A percentile compares a stretch with the other conserved stretches of the same genome.
Conservation (phyloP, 1,139 yeast genomes). For the Debaryomyces subglobosus region DNA sequence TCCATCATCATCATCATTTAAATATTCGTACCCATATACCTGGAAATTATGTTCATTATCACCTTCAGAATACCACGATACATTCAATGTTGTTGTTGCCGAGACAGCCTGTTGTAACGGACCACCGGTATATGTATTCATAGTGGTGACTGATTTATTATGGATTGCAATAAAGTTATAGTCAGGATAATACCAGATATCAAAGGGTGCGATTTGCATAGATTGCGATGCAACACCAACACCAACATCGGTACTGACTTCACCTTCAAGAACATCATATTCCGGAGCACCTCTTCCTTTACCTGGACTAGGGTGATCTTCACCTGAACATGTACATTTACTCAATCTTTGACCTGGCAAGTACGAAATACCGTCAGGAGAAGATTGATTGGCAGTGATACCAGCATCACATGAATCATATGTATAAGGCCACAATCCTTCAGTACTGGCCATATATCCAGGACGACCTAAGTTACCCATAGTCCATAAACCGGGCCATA, state of each 20-base stretch:
- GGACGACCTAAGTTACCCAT: conserved; percentile 87
- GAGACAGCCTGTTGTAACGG: conserved; percentile 86
- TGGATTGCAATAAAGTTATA: conserved; percentile 68
- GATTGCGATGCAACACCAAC: conserved; percentile 79
- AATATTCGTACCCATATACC: conserved; percentile 74
- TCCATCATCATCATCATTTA: conserved; percentile 67
- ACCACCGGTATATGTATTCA: conserved; percentile 83
- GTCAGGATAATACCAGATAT: conserved; percentile 84
- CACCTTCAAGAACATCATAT: conserved; percentile 83
- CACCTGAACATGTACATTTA: conserved; percentile 72
- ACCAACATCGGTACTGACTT: conserved; percentile 43
- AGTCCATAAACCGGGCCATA: conserved; percentile 94
- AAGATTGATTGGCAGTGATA: conserved; percentile 85
- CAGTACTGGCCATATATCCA: conserved; percentile 76
- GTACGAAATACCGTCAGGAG: conserved; percentile 78
- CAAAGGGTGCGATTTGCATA: conserved; percentile 81
- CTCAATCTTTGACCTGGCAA: conserved; percentile 77
- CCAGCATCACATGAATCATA: conserved; percentile 84
- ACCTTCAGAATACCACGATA: conserved; percentile 75
- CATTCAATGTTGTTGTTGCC: conserved; percentile 69
- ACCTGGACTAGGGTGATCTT: conserved; percentile 80
- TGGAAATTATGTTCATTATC: conserved; percentile 56
- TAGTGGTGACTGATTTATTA: conserved; percentile 61
- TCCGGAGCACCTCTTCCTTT: conserved; percentile 89
- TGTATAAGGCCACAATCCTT: conserved; percentile 88